Evolutionary conservation across 2,329 filamentous ascomycete genomes (phyloP).

Genomic region (Cucurbitaria berberidis): DNA sequence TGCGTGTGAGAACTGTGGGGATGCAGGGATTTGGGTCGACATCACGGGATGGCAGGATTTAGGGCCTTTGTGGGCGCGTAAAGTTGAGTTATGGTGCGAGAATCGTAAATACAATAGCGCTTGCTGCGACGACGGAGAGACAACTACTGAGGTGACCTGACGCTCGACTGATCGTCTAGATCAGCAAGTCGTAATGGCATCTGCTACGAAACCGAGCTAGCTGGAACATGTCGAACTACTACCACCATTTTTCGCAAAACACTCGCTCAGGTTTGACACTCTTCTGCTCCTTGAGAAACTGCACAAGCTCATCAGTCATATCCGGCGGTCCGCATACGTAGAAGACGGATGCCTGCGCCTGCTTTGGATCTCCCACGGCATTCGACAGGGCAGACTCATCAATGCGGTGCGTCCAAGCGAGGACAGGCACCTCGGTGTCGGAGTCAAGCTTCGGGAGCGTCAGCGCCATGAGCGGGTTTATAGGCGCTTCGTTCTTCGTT

Average conservation of each 20-base stretch:
- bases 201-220: not conserved
- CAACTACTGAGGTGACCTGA: slow-evolving; percentile 11
- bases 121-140: slow-evolving; percentile 9
- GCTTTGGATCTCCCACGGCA: slow-evolving; percentile 46
- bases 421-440: slow-evolving; percentile 37
- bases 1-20: not conserved
- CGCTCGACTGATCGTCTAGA: slow-evolving; percentile 2
- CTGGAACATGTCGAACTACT: slow-evolving; percentile 3
- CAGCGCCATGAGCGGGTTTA: slow-evolving; percentile 42
- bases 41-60: slow-evolving; percentile 22
- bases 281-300: slow-evolving; percentile 46
- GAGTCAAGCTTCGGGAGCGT: slow-evolving; percentile 38
- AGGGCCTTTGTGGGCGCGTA: slow-evolving; percentile 34
- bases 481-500: slow-evolving; percentile 32
- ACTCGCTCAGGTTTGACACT: slow-evolving; percentile 50
- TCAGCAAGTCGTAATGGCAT: not conserved
- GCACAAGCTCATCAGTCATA: slow-evolving; percentile 57
- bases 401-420: slow-evolving; percentile 44
- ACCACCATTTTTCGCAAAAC: slow-evolving; percentile 62
- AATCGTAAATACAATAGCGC: slow-evolving; percentile 27
- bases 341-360: slow-evolving; percentile 48
- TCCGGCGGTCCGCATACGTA: slow-evolving; percentile 57
- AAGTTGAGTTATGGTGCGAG: slow-evolving; percentile 29
- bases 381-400: slow-evolving; percentile 47
- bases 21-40: slow-evolving; percentile 2